Conservation (phyloP, 2,329 filamentous ascomycete species). For the Fusarium sp. region DNA sequence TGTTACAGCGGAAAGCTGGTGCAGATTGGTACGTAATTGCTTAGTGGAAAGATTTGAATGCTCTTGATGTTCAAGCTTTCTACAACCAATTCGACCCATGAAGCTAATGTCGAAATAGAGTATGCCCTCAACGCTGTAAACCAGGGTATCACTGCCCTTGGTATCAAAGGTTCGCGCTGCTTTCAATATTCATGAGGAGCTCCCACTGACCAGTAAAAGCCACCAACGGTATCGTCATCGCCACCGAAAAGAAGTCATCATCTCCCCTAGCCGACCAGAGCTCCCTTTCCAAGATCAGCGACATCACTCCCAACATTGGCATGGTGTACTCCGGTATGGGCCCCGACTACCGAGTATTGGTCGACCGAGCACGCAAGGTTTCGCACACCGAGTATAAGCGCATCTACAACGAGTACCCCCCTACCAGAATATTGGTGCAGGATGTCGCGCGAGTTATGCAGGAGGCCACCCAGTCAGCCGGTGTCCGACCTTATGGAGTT, state of each 20-base stretch:
- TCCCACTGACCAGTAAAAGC: slow-evolving; percentile 63
- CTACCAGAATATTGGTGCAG: slow-evolving; percentile 98
- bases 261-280: slow-evolving; percentile 95
- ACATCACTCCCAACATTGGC: slow-evolving; percentile 98
- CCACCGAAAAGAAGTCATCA: slow-evolving; percentile 99
- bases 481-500: slow-evolving; percentile 96
- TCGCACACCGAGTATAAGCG: slow-evolving; percentile 99
- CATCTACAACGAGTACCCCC: slow-evolving; percentile 99
- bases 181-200: neutral
- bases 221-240: slow-evolving; percentile 98
- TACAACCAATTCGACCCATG: neutral
- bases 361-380: slow-evolving; percentile 97
- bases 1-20: slow-evolving; percentile 90
- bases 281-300: slow-evolving; percentile 95
- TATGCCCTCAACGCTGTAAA: slow-evolving; percentile 99
- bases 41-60: neutral
- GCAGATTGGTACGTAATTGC: slow-evolving; percentile 77
- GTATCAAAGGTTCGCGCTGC: slow-evolving; percentile 86
- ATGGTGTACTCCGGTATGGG: slow-evolving; percentile 99
- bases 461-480: slow-evolving; percentile 97
- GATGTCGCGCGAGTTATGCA: slow-evolving; percentile 98
- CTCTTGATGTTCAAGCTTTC: neutral
- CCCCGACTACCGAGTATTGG: slow-evolving; percentile 95
- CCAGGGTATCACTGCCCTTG: slow-evolving; percentile 96
- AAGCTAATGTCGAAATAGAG: slow-evolving; percentile 66